A percentile compares a stretch with the other conserved stretches of the same genome.
Evolutionary conservation across 306 rosid species (phyloP).

Genomic region (Quercus suber): DNA sequence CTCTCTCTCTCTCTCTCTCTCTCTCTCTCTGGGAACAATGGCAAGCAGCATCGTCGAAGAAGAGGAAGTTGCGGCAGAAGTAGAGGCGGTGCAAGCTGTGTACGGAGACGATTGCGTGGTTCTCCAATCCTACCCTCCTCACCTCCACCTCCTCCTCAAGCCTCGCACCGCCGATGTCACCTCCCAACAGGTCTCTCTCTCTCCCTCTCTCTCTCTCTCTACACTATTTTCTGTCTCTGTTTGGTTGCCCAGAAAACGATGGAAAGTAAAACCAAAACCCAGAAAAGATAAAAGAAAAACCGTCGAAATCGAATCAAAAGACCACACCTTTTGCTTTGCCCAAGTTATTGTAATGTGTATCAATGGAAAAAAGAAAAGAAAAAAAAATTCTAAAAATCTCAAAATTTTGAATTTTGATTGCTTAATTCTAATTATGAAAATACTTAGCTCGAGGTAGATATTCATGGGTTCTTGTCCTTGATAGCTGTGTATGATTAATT

Average conservation of each 20-base stretch:
- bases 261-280: background rate
- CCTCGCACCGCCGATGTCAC: conserved; percentile 89
- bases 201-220: too few relatives aligned
- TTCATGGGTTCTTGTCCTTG: background rate
- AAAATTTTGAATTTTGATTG: background rate
- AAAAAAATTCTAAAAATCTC: background rate
- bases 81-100: conserved; percentile 73
- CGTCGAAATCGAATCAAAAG: background rate
- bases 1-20: background rate
- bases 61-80: conserved; percentile 54
- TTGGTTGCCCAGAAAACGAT: background rate
- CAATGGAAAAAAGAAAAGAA: background rate
- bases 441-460: background rate
- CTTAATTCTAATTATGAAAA: background rate
- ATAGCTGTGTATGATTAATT: background rate
- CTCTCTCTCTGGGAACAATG: conserved; percentile 1
- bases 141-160: conserved; percentile 58
- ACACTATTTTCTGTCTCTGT: background rate
- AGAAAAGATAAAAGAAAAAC: background rate
- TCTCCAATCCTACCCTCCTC: conserved; percentile 60
- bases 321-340: background rate
- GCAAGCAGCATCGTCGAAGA: conserved; percentile 28
- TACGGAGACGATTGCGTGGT: conserved; percentile 61
- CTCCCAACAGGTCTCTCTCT: conserved; percentile 53
- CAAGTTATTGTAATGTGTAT: background rate